phyloP scores from a whole-genome alignment of 768 basidiomycete species.

The Neoboletus brunneissimus region DNA sequence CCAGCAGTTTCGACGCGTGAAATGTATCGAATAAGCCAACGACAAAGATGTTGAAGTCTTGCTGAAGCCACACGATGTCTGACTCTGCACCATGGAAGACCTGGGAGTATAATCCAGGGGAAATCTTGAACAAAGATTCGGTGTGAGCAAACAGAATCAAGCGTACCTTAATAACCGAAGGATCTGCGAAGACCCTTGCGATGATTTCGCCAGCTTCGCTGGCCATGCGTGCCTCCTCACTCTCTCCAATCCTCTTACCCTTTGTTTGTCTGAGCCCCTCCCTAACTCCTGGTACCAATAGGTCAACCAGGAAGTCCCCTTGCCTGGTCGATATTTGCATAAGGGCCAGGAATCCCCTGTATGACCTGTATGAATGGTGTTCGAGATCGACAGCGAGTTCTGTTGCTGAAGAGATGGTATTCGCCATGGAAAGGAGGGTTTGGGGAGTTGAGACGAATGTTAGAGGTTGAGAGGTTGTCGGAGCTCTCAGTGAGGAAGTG shows the following conservation, averaged over 20 bases:
- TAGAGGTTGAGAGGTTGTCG: constrained; percentile 40
- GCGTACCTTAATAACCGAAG: constrained; percentile 77
- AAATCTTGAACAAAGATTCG: background rate
- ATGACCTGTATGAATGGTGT: constrained; percentile 86
- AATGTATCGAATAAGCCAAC: constrained; percentile 98
- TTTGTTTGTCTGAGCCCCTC: constrained; percentile 73
- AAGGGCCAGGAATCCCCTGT: constrained; percentile 83
- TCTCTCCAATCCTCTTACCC: constrained; percentile 8
- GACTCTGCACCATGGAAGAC: constrained; percentile 94
- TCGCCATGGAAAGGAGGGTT: constrained; percentile 61
- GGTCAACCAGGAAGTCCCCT: constrained; percentile 86
- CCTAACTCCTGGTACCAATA: constrained; percentile 58
- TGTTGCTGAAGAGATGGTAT: constrained; percentile 54
- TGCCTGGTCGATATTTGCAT: constrained; percentile 89
- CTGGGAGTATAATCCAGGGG: constrained; percentile 35
- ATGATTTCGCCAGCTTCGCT: constrained; percentile 47
- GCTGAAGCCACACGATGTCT: constrained; percentile 95
- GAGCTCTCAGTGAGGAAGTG: constrained; percentile 34
- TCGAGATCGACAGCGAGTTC: constrained; percentile 96
- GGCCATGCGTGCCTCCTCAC: constrained; percentile 17
- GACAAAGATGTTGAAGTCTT: constrained; percentile 90
- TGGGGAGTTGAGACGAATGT: constrained; percentile 64
- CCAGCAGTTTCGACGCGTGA: constrained; percentile 85
- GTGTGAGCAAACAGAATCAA: background rate
- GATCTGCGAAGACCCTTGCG: constrained; percentile 61